Base-by-base conservation (phyloP, 305 asterid genomes). In the Fraxinus albicans region DNA sequence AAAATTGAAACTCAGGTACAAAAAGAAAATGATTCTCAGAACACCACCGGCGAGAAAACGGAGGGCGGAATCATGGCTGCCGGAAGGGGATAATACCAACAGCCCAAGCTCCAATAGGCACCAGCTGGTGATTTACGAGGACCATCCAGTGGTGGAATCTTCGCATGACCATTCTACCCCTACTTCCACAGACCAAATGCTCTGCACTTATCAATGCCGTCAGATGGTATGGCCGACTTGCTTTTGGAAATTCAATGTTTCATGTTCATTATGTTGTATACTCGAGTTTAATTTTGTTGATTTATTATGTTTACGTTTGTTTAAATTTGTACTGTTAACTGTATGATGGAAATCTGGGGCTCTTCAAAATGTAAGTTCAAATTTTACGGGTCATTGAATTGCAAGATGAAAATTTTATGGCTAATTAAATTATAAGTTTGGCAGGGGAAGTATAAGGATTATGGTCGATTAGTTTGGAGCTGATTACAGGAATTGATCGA, bases 191-290 rank as follows among this genome's bases (percentile, higher is more conserved):
- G 98, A 96, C 15, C 97, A 96, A 60, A 91, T 93, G 96, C 97
- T 96, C 17, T 96, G 99, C 84, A 93, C 99, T 69, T 96, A 94
- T 82, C 99, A 96, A 85, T 96, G 99, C 85, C 98, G 98, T 58
- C 99, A 96, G 89, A 94, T 94, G 98, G 99, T 94, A 89, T 23
- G 77, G 55, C 76, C 3, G 47, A n/a, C 25, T 78, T 79, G 79
- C 76, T 8, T 44, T 82, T 8, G 77, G 80, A 70, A 55, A 76
- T 84, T 38, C 70, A 76, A 76, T 1, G 19, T 12, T 67, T 23
- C 73, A 40, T 31, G 15, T 80, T 27, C 33, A 65, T 25, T 25
- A 21, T 76, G 17, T 34, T 53, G 74, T 12, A 3, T 25, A 9
- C 36, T 40, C 33, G 36, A 31, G 74, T 58, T 25, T 1, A 27